Base-by-base conservation (phyloP, 2,329 filamentous ascomycete genomes). In the Paraphaeosphaeria minitans region DNA sequence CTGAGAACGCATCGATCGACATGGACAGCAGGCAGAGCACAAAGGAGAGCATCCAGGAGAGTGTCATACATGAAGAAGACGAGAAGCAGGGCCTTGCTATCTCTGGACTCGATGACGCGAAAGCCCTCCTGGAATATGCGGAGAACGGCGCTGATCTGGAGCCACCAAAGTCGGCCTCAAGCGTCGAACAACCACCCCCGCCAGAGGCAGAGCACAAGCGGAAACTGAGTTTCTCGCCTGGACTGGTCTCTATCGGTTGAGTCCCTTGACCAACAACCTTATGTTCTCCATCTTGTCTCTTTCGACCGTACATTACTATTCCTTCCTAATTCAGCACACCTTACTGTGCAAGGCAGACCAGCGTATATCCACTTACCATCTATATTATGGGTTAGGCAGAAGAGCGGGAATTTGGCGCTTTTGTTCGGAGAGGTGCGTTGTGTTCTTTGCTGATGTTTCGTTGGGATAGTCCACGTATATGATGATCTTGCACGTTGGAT, bases 21-120 rank as follows among this genome's bases (percentile, higher is more conserved):
- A 58, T 64, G 1, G 65, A 73, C 52, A 63, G 61, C 50, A 68
- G 67, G 57, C 66, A 64, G 59, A 75, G 73, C 48, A 70, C 66
- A 13, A 77, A 77, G 61, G 73, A 74, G 47, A 75, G 74, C 58
- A 53, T 76, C 7, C 70, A 73, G 47, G 74, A 71, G 22, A 70
- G 66, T 52, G 66, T 71, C 55, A 77, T 77, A 43, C 73, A 73
- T 14, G 73, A 77, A 55, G 75, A 77, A 60, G 75, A 77, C 33
- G 74, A 75, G 42, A 72, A 74, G 57, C 61, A 68, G 54, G 75
- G 75, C 13, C 69, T 77, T 16, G 74, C 74, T 5, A 77, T 77
- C 12, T 72, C 73, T 2, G 75, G 74, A 0, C 64, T 77, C 4
- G 72, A 75, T 35, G 72, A 75, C 24, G 73, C 73, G 1, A 74